Evolutionary conservation across 257 asterid genomes (phyloP).

Genomic region (Plantago elongata): DNA sequence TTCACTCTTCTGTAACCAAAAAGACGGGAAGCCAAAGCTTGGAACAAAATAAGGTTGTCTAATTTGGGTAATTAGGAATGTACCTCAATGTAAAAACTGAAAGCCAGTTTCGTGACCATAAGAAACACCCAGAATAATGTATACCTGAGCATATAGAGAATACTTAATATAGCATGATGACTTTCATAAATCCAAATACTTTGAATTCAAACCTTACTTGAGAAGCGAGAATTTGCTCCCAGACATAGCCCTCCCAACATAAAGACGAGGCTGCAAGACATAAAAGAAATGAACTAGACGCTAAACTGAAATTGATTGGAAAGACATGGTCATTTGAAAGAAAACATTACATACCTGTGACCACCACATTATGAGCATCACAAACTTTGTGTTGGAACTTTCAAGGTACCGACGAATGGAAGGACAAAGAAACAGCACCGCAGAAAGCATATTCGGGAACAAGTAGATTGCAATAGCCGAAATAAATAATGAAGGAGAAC

Average conservation of each 20-base stretch:
- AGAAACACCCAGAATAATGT: conserved; percentile 96
- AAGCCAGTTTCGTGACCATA: conserved; percentile 71
- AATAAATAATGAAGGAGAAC: conserved; percentile 76
- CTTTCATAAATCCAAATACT: neutral
- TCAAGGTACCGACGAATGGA: conserved; percentile 89
- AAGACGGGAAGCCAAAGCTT: neutral
- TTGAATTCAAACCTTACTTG: conserved; percentile 49
- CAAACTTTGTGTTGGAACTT: conserved; percentile 80
- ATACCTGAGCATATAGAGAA: conserved; percentile 44
- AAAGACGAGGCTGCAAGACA: conserved; percentile 82
- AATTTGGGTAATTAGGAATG: conserved; percentile 16
- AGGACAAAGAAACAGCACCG: conserved; percentile 75
- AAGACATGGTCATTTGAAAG: neutral
- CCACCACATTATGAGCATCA: conserved; percentile 99
- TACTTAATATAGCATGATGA: neutral
- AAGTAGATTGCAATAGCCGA: conserved; percentile 86
- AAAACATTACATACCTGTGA: conserved; percentile 61
- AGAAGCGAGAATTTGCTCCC: conserved; percentile 91
- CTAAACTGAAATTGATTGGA: conserved; percentile 11
- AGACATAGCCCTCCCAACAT: conserved; percentile 99
- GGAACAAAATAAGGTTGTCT: neutral
- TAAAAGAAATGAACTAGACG: conserved; percentile 10
- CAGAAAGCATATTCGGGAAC: conserved; percentile 94
- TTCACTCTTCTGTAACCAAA: neutral
- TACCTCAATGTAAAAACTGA: conserved; percentile 92